Evolutionary conservation across 352 stramenopile genomes (phyloP), one percentile per base, ranked within the genome.

Genomic region (Phytophthora sp.): DNA sequence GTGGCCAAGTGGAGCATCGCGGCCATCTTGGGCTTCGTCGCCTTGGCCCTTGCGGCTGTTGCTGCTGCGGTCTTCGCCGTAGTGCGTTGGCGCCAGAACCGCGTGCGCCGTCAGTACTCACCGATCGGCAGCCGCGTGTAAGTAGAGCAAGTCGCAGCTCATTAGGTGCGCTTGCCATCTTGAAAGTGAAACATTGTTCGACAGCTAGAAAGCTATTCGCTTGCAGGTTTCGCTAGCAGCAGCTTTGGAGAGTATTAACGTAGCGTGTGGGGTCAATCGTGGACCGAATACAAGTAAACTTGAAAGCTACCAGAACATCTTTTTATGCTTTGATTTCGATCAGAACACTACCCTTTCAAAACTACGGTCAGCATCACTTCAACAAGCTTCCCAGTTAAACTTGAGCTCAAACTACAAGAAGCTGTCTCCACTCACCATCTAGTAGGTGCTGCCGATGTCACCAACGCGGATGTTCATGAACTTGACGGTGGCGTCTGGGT

Each of bases 391-490:
- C n/a, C n/a, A n/a, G n/a, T n/a, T n/a, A n/a, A n/a, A n/a, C n/a
- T n/a, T n/a, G n/a, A n/a, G n/a, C n/a, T 43, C 30, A 17, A 17
- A 12, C 17, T 20, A 27, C n/a, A 9, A 15, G 28, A 53, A 13
- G 28, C 11, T 31, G 8, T 35, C 15, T 5, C 13, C 3, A 27
- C 17, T 44, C 3, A 8, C 6, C 24, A 42, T 5, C 42, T 58
- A 69, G 35, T 72, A 77, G 5, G 78, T 88, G 11, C 79, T 82
- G 41, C 62, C 78, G 34, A 93, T 84, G 51, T 89, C 77, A 26
- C 84, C 84, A 12, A 90, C 69, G 24, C 77, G 78, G 48, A 93
- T 88, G 69, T 90, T 89, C 69, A 77, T 80, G 69, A 83, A 92
- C 62, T 77, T 86, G 41, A 90, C 76, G 2, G 59, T 84, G 21